These are phyloP conservation scores for Beverwykella pulmonaria DNA, from an alignment of 495 filamentous ascomycete species.

Conservation along the genomic window DNA sequence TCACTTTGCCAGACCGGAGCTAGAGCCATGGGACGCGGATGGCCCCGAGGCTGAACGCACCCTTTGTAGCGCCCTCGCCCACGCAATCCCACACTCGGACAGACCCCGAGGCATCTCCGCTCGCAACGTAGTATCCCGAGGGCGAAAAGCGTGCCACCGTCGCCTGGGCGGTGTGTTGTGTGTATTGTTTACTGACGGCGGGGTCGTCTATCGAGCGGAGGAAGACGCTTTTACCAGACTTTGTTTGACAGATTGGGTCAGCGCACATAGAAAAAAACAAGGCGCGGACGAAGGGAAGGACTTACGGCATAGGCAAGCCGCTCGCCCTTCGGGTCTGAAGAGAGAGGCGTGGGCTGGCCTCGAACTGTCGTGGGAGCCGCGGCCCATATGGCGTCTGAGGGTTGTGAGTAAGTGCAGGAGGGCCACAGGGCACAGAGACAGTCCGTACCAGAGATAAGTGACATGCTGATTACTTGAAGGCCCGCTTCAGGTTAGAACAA, in stretches of 20 bases:
- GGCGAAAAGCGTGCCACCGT: slow-evolving; percentile 95
- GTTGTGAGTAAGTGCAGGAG: background rate
- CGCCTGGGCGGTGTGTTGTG: slow-evolving; percentile 79
- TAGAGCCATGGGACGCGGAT: background rate
- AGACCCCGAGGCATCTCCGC: slow-evolving; percentile 79
- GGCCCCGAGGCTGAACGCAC: slow-evolving; percentile 32
- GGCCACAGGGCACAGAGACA: background rate
- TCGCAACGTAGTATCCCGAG: slow-evolving; percentile 94
- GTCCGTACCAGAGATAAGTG: slow-evolving; percentile 24
- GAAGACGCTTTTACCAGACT: slow-evolving; percentile 97
- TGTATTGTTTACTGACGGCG: slow-evolving; percentile 80
- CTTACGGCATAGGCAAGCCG: slow-evolving; percentile 90
- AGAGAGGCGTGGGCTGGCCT: slow-evolving; percentile 87
- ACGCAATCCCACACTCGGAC: slow-evolving; percentile 87
- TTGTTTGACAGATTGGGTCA: background rate
- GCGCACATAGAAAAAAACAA: background rate
- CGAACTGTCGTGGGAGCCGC: slow-evolving; percentile 80
- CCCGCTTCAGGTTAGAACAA: background rate
- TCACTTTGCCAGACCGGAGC: slow-evolving; percentile 2
- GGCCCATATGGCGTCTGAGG: slow-evolving; percentile 70
- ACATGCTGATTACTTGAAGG: slow-evolving; percentile 8
- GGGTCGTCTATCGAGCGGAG: slow-evolving; percentile 90
- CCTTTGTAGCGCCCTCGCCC: slow-evolving; percentile 68
- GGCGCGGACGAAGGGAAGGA: background rate
- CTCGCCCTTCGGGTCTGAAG: slow-evolving; percentile 87